Percentiles rank a stretch among this genome's conserved stretches.
phyloP scores from a whole-genome alignment of 1,284 basidiomycete species.

The Porogramme epimiltina region DNA sequence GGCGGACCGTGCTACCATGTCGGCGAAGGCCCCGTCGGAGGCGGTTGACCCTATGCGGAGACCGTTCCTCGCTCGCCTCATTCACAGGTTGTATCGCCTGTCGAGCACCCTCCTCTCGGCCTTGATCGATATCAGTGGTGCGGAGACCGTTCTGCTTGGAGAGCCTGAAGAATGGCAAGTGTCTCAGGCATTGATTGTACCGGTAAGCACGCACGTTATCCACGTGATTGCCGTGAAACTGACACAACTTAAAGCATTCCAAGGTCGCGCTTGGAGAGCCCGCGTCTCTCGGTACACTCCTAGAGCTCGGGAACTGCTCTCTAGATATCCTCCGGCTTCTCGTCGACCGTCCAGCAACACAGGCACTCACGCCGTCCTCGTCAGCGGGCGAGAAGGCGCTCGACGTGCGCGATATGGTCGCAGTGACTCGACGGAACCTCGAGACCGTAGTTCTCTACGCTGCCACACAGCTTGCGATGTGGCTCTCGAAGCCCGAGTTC shows the following conservation, averaged over 20 bases:
- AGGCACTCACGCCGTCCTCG: conserved; percentile 44
- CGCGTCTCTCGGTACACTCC: conserved; percentile 76
- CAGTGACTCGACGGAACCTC: conserved; percentile 58
- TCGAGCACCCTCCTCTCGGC: conserved; percentile 71
- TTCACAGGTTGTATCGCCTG: conserved; percentile 70
- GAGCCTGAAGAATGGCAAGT: conserved; percentile 73
- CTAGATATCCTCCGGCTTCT: conserved; percentile 69
- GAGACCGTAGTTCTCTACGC: conserved; percentile 77
- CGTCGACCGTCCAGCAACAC: conserved; percentile 54
- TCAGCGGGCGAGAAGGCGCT: conserved; percentile 45
- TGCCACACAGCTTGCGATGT: conserved; percentile 76
- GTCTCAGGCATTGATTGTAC: conserved; percentile 67
- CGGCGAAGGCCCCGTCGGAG: conserved; percentile 40
- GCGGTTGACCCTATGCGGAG: conserved; percentile 62
- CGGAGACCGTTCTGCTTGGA: conserved; percentile 66
- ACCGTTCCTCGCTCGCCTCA: conserved; percentile 69
- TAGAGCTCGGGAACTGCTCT: conserved; percentile 74
- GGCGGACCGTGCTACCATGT: conserved; percentile 43
- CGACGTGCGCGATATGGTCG: conserved; percentile 57
- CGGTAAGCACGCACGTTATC: conserved; percentile 52
- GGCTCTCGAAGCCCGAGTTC: conserved; percentile 69
- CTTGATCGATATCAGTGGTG: conserved; percentile 70
- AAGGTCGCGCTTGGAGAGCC: conserved; percentile 80
- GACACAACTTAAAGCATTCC: conserved; percentile 57
- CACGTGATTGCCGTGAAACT: conserved; percentile 8